phyloP scores from a whole-genome alignment of 2,329 filamentous ascomycete species.

The Neospermospora avenae region DNA sequence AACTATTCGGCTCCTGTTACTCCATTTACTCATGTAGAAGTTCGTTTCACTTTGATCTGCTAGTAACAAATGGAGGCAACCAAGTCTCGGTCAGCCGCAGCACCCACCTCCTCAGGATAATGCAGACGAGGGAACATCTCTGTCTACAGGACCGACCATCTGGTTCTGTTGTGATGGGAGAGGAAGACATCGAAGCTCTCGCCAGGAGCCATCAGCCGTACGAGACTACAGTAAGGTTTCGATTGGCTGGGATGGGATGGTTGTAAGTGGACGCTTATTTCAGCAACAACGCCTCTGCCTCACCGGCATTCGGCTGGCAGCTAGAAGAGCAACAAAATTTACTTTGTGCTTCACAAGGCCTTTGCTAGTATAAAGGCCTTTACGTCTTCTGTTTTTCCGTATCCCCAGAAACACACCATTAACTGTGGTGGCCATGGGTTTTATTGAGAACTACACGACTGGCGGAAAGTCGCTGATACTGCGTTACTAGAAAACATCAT shows the following conservation, averaged over 20 bases:
- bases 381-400: no score
- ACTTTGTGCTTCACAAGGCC: no score
- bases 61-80: constrained; percentile 23
- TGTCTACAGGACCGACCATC: constrained; percentile 30
- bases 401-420: no score
- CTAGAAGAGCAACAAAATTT: no score
- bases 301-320: neutral
- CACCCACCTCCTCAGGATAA: no score
- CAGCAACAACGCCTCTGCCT: neutral
- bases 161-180: neutral
- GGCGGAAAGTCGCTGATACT: constrained; percentile 26
- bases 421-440: no score
- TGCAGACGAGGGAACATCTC: no score
- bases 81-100: no score
- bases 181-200: neutral
- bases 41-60: constrained; percentile 19
- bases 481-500: constrained; percentile 26
- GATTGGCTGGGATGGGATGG: neutral
- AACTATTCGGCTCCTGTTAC: no score
- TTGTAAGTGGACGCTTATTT: neutral
- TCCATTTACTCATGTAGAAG: neutral
- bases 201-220: neutral
- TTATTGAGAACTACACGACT: constrained; percentile 24
- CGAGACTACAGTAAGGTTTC: neutral
- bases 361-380: no score